Base-by-base conservation (phyloP, 257 asterid genomes). In the Solanum megistacrolobum region DNA sequence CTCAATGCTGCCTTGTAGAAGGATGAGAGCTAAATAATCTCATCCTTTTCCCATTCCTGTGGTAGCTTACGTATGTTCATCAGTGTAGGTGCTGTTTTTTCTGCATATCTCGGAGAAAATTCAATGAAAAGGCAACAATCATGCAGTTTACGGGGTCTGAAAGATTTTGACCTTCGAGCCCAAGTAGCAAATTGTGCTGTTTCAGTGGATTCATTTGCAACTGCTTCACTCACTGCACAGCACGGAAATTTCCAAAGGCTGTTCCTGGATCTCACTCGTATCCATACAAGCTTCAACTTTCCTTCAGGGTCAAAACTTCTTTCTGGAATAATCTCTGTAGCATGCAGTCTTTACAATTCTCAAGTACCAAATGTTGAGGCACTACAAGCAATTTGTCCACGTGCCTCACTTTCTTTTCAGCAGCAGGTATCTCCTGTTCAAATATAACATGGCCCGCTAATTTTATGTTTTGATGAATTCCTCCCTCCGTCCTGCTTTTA, bases 201-300 rank as follows among this genome's bases (percentile, higher is more conserved):
- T 90, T 88, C 91, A 72, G 94, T 97, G 86, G 98, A 96, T 89
- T 41, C 91, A 55, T 94, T 94, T 92, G 95, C 94, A 32, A 84
- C 95, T 48, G 89, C 91, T 83, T 92, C 95, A 29, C 90, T 95
- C 87, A 92, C 94, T 16, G 95, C 95, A 25, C 98, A 96, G 86
- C 90, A 91, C 79, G 98, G 98, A 87, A 93, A 93, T 90, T 96
- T 96, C 92, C 98, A 94, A 66, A 95, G 92, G 94, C 84, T 11
- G 5, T 89, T 91, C 85, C 88, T 95, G 39, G 98, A 96, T 91
- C 95, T 95, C 83, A 93, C 98, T 34, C 91, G 96, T 84, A 46
- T 93, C 87, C 65, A 91, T 86, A 90, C 94, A 69, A 93, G 92
- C 14, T n/a, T 95, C 83, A 94, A 95, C 88, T 90, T 94, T 84